Evolutionary conservation across 129 eudicot species (phyloP), one percentile per base, ranked within the genome.

Genomic region (Scalesia atractyloides): DNA sequence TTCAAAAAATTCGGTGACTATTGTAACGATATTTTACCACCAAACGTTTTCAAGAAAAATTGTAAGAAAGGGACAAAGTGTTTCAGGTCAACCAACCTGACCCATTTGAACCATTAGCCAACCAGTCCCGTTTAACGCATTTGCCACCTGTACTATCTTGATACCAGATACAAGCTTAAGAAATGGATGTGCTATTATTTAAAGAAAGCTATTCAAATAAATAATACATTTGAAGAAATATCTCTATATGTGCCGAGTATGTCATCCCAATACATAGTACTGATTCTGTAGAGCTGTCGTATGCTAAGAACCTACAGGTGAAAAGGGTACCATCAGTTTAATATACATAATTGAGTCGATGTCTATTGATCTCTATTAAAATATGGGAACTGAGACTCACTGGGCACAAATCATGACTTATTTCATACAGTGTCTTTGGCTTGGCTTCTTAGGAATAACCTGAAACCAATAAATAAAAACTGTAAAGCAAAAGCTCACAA

Each of bases 241-340:
- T 92, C 85, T 80, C 96, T 87, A 22, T 85, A 86, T 49, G 96
- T 89, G 81, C 94, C 91, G 56, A 86, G 84, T 82, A 84, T 91
- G 84, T 91, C 97, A 77, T 91, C 97, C 96, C 96, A 92, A 72
- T 89, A 92, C 98, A 92, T 89, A 15, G 98, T 92, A 82, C 98
- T 87, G 85, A 92, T 89, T 84, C 95, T 85, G 74, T 92, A 89
- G 54, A 89, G 88, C 78, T 92, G 98, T 60, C 87, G 96, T 75
- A 89, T 89, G 79, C 95, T 92, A 54, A 92, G 91, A 64, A 87
- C 86, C 90, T 91, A 87, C 51, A 51, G 9, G 15, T 62, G 50
- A 13, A 39, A 49, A 17, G 50, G 47, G 34, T 33, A 37, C 5
- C 39, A 30, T 48, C 17, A 76, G n/a, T n/a, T 26, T 66, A 65